Conservation (phyloP, 75 land plant species). For the Selaginella moellendorffii region DNA sequence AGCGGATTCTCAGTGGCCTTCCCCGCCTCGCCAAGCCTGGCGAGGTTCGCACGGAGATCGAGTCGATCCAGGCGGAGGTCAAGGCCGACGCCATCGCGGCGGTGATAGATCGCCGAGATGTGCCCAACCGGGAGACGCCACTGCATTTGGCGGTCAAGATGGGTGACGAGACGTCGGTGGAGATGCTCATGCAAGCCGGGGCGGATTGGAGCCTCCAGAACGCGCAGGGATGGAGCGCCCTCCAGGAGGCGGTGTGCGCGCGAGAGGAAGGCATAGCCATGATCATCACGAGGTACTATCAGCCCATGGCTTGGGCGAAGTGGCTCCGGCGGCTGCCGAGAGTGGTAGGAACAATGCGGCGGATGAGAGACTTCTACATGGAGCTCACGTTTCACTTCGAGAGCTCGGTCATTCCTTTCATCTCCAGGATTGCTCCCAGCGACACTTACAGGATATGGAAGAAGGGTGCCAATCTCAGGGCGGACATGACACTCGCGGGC, state of each 20-base stretch:
- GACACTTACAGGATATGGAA: conserved; percentile 99
- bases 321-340: conserved; percentile 91
- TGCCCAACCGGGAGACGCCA: conserved; percentile 88
- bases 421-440: conserved; percentile 91
- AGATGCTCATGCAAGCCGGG: conserved; percentile 75
- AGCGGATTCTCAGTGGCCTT: conserved; percentile 35
- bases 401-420: conserved; percentile 92
- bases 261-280: conserved; percentile 67
- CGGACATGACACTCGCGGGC: conserved; percentile 97
- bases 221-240: conserved; percentile 81
- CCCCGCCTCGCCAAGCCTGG: conserved; percentile 76
- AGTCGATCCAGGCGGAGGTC: conserved; percentile 55
- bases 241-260: conserved; percentile 88
- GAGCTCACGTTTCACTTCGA: conserved; percentile 93
- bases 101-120: conserved; percentile 76
- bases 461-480: conserved; percentile 75
- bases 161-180: conserved; percentile 49
- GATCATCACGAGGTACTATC: conserved; percentile 79
- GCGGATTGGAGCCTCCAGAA: conserved; percentile 97
- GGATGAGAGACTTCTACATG: conserved; percentile 91
- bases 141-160: conserved; percentile 77
- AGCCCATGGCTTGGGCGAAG: conserved; percentile 96
- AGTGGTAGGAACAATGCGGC: conserved; percentile 45
- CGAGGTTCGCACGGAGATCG: conserved; percentile 63
- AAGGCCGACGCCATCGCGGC: conserved; percentile 60